Conservation (phyloP, 139 green algal species). For the Auxenochlorella protothecoides region DNA sequence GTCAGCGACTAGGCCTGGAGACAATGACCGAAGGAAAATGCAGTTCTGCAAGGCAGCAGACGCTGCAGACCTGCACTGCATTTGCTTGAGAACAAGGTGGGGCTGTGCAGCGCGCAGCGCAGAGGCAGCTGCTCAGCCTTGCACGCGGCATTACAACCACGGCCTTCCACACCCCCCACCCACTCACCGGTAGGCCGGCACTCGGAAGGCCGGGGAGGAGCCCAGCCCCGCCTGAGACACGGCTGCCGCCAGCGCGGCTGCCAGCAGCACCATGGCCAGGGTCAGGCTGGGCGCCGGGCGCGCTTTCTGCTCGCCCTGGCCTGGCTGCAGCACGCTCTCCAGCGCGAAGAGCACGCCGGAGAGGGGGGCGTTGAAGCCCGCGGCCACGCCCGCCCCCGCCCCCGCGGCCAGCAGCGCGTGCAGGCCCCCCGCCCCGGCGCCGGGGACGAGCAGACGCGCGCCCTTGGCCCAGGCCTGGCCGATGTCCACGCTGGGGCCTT, state of each 20-base stretch:
- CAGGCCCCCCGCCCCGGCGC: conserved; percentile 49
- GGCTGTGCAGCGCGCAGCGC: too few relatives aligned
- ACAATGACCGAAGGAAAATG: too few relatives aligned
- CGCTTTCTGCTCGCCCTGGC: conserved; percentile 6
- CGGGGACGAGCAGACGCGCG: conserved; percentile 16
- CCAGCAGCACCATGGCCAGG: conserved; percentile 63
- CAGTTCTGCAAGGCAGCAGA: too few relatives aligned
- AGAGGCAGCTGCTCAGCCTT: too few relatives aligned
- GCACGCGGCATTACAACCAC: too few relatives aligned
- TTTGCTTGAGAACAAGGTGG: too few relatives aligned
- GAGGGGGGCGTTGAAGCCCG: conserved; percentile 91
- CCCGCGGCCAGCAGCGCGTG: conserved; percentile 72
- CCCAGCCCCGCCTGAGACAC: conserved; percentile 59
- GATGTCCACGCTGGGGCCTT: conserved; percentile 91
- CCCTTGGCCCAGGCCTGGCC: conserved; percentile 58
- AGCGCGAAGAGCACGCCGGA: conserved; percentile 86
- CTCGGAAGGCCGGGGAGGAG: conserved; percentile 45
- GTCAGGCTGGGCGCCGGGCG: conserved; percentile 13
- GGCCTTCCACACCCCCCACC: background rate
- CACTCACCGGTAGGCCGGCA: conserved; percentile 42
- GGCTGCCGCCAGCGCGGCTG: conserved; percentile 49
- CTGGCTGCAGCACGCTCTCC: conserved; percentile 66
- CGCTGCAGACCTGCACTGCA: too few relatives aligned
- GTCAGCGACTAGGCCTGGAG: too few relatives aligned
- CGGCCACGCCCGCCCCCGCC: conserved; percentile 75